Evolutionary conservation across 371 early-diverging fungal genomes (phyloP).

Genomic region (Catenaria anguillulae): DNA sequence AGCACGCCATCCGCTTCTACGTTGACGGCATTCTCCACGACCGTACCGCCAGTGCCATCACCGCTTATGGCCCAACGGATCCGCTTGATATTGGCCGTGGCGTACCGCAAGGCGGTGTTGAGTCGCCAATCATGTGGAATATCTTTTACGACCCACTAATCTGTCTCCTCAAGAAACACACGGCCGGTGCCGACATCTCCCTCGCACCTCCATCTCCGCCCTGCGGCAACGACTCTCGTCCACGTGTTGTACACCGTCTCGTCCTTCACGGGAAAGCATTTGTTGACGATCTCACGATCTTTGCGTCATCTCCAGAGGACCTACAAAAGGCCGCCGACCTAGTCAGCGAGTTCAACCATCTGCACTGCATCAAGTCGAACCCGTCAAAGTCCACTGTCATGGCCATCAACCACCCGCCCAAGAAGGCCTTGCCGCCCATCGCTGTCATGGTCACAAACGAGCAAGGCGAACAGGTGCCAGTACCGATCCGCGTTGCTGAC

Average conservation of each 20-base stretch:
- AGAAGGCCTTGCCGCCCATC: background rate
- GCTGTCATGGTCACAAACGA: too few relatives aligned
- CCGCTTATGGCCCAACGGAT: background rate
- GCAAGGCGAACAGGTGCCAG: background rate
- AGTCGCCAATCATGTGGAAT: background rate
- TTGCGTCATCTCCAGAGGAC: background rate
- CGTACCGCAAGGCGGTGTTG: background rate
- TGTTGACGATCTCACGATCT: background rate
- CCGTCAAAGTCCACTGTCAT: background rate
- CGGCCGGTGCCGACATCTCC: background rate
- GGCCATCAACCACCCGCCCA: background rate
- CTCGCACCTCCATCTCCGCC: background rate
- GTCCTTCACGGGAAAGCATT: background rate
- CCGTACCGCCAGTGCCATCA: background rate
- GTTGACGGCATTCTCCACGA: background rate
- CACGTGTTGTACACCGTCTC: background rate
- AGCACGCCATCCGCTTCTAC: background rate
- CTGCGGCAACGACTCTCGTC: too few relatives aligned
- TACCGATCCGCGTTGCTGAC: background rate
- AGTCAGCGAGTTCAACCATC: background rate
- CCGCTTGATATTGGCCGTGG: background rate
- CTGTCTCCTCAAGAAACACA: background rate
- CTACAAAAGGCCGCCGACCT: background rate
- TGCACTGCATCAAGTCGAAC: background rate
- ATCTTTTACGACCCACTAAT: background rate